Conservation (phyloP, 2,329 filamentous ascomycete genomes). For the Lasiodiplodia citricola region DNA sequence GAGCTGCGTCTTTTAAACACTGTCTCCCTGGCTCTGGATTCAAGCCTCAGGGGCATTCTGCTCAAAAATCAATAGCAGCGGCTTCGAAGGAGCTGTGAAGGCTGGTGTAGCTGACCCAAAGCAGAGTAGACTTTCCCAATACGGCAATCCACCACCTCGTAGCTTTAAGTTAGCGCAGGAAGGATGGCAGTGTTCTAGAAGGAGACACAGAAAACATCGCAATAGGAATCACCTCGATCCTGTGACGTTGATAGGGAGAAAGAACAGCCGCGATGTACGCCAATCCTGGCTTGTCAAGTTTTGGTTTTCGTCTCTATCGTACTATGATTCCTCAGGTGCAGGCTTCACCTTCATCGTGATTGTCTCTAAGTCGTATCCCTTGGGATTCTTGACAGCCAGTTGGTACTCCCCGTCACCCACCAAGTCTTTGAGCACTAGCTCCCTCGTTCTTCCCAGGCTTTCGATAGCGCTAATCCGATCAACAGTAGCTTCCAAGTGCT, state of each 20-base stretch:
- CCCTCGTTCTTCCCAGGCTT: conserved; percentile 74
- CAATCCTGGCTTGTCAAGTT: no score
- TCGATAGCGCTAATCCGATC: conserved; percentile 84
- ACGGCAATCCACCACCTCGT: no score
- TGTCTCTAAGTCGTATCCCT: conserved; percentile 12
- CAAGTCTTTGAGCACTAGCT: conserved; percentile 86
- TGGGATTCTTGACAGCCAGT: not conserved
- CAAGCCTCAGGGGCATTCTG: not conserved
- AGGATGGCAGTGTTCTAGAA: no score
- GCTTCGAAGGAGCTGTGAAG: not conserved
- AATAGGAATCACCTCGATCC: no score
- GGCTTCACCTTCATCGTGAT: conserved; percentile 16
- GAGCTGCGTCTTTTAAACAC: not conserved
- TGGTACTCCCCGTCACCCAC: conserved; percentile 11
- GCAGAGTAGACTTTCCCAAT: no score
- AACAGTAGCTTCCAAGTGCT: conserved; percentile 76
- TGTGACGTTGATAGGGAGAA: no score
- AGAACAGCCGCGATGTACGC: no score
- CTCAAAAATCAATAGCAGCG: not conserved
- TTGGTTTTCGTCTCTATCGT: not conserved
- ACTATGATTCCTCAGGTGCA: not conserved
- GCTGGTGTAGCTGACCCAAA: no score
- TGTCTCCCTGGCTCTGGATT: not conserved
- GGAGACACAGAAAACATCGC: no score
- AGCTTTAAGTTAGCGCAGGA: no score